A percentile compares a stretch with the other conserved stretches of the same genome.
Evolutionary conservation across 2,329 filamentous ascomycete genomes (phyloP).

Genomic region (Onygenales sp.): DNA sequence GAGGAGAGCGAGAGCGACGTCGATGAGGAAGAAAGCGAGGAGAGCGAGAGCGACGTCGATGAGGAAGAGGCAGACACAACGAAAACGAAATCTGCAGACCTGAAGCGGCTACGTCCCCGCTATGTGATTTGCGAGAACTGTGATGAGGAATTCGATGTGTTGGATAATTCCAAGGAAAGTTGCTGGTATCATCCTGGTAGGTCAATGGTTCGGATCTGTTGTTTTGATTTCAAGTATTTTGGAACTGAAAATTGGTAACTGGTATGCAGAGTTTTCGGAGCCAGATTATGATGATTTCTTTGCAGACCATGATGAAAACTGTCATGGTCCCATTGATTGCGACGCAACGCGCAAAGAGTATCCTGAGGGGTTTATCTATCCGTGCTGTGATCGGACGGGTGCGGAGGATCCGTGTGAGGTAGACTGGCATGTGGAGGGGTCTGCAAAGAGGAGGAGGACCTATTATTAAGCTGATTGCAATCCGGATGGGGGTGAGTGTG

Average conservation of each 20-base stretch:
- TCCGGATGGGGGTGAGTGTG: neutral
- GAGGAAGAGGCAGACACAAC: neutral
- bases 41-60: neutral
- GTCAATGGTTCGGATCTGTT: neutral
- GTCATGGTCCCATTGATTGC: slow-evolving; percentile 7
- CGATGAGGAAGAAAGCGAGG: neutral
- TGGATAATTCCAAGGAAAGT: slow-evolving; percentile 9
- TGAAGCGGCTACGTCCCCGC: neutral
- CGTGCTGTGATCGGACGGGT: slow-evolving; percentile 6
- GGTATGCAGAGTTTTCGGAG: neutral
- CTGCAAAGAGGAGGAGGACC: neutral
- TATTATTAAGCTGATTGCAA: neutral
- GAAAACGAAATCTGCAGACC: neutral
- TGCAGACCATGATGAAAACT: slow-evolving; percentile 8
- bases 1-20: neutral
- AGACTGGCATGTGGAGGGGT: slow-evolving; percentile 1
- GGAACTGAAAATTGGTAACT: neutral
- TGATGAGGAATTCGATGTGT: slow-evolving; percentile 16
- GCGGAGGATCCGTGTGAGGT: slow-evolving; percentile 1
- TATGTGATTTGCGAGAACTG: slow-evolving; percentile 15
- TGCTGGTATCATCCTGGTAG: slow-evolving; percentile 16
- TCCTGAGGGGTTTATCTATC: slow-evolving; percentile 5
- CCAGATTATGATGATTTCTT: slow-evolving; percentile 4
- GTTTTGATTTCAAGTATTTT: neutral
- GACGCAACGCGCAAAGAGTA: neutral